Base-by-base conservation (phyloP, 805 yeast genomes). In the Wickerhamiella nectarea region DNA sequence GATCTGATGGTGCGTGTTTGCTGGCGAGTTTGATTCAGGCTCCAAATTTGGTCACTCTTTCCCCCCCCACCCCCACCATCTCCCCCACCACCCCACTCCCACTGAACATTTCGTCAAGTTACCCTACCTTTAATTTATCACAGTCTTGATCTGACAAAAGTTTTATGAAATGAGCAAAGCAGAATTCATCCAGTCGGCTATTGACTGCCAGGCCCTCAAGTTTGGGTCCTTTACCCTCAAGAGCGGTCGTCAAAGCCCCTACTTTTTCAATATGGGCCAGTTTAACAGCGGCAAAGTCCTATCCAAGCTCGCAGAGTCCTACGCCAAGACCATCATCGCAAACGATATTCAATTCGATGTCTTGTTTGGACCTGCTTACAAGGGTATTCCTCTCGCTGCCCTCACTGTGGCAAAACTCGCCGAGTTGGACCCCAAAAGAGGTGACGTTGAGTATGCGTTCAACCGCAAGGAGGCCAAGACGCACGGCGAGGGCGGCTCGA, bases 401-500 rank as follows among this genome's bases (percentile, higher is more conserved):
- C 73, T 89, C 49, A 85, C 95, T 12, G 85, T 82, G 47, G 89
- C 91, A 46, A 89, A 91, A 63, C 70, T 91, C 48, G 91, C 89
- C 29, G 97, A 91, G 65, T 69, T 86, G 52, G 91, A 84, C 47
- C 63, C 64, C 4, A 75, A 73, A 45, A 78, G 79, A 57, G 76
- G 74, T 41, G 61, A 75, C 48, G 67, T 84, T 39, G 85, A 84
- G 37, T 91, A 87, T 61, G 77, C 96, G n/a, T 89, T 85, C 71
- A 89, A 89, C 71, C 78, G 98, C 63, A 91, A 89, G 66, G 62
- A 56, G 46, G 56, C 81, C 69, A 89, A 89, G 66, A 95, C 87
- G 59, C 98, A 89, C 59, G 98, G 98, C 45, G 98, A 89, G 67
- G 98, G 97, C 52, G 98, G 98, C 11, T 74, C 74, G 46, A 82